Evolutionary conservation across 2,329 filamentous ascomycete species (phyloP), one percentile per base, ranked within the genome.

Genomic region (Hypoxylon sp.): DNA sequence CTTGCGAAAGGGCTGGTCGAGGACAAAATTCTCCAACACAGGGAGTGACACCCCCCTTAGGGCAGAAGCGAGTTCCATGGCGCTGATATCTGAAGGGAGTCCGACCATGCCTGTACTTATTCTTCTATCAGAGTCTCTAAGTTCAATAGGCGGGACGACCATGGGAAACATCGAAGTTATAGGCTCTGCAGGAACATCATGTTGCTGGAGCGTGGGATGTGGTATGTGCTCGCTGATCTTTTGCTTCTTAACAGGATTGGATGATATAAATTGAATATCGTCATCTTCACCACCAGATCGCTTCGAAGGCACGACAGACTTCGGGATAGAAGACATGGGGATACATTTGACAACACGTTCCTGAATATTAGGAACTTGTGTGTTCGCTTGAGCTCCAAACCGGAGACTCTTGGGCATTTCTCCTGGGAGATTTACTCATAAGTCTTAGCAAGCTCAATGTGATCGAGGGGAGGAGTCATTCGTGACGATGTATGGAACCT

Each of bases 261-360:
- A 80, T 47, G 81, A 83, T 33, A 85, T 75, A 59, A 84, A 83
- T 69, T 84, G 78, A 33, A 85, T 76, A 54, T 85, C 83, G 63
- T 77, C 74, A 52, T 84, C 81, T 47, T 85, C 83, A 64, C 76
- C 74, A 54, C 84, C 81, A 24, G 70, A 72, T 58, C 74, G 67
- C 70, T 80, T 81, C 3, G 71, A 71, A 37, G 76, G 72, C 22
- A 67, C 60, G 19, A 51, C 17, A 46, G 65, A 22, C 33, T 57
- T 63, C 1, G 57, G 17, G 26, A 26, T 35, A 29, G 62, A 44
- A 31, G 33, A 22, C 35, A 46, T 46, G 26, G 39, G 42, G 31
- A 31, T 35, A 44, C 39, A 35, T 58, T 33, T 22, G 31, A 33
- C 48, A 63, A 53, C 46, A 24, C 5, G 53, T 14, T 37, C 53